phyloP scores from a whole-genome alignment of 2,329 filamentous ascomycete species.

The Monosporascus sp. region DNA sequence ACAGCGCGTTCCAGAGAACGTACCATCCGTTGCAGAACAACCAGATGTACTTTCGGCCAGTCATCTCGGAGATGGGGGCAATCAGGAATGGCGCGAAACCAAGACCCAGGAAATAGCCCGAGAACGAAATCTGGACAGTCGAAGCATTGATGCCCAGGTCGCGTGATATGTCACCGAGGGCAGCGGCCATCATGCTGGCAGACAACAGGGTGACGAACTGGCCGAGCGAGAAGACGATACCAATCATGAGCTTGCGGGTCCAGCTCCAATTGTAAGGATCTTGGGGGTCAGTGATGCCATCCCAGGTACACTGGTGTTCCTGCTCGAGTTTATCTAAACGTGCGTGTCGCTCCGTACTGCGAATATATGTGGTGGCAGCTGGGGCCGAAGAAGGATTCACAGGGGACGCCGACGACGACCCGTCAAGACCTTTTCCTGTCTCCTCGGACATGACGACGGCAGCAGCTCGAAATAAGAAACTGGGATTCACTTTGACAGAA shows the following conservation, averaged over 20 bases:
- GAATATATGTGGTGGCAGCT: no score
- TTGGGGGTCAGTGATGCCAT: constrained; percentile 14
- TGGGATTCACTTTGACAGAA: no score
- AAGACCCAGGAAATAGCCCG: constrained; percentile 31
- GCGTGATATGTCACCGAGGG: constrained; percentile 25
- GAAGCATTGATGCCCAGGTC: constrained; percentile 26
- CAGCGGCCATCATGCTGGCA: constrained; percentile 32
- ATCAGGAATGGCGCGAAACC: constrained; percentile 30
- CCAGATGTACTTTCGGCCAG: constrained; percentile 31
- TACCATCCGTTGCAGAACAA: constrained; percentile 27
- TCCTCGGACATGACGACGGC: no score
- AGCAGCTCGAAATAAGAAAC: no score
- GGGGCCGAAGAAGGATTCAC: no score
- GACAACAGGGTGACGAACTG: constrained; percentile 33
- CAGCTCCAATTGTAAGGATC: constrained; percentile 18
- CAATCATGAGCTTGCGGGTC: constrained; percentile 15
- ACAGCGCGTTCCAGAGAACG: constrained; percentile 32
- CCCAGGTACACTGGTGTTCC: constrained; percentile 10
- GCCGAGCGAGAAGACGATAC: constrained; percentile 27
- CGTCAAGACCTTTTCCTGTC: no score
- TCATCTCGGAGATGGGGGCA: constrained; percentile 29
- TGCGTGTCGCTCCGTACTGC: no score
- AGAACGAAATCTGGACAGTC: constrained; percentile 29
- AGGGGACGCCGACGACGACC: no score
- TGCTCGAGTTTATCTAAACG: no score